phyloP scores from a whole-genome alignment of 2,329 filamentous ascomycete genomes.

The Fusarium staphyleae region DNA sequence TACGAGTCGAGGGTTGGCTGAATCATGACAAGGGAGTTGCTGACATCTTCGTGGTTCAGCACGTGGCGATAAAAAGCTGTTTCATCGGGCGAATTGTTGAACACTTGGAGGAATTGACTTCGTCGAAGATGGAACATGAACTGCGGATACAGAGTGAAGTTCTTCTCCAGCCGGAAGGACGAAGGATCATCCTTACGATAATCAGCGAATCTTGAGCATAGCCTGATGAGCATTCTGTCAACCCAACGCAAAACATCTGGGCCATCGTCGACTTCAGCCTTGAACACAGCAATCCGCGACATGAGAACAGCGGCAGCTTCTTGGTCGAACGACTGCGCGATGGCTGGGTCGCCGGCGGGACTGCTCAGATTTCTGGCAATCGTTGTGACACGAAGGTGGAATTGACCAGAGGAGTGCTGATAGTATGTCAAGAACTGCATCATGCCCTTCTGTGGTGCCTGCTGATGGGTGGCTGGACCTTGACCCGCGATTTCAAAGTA shows the following conservation, averaged over 20 bases:
- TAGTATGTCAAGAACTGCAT: constrained; percentile 99
- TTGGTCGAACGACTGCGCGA: constrained; percentile 97
- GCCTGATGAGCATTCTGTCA: constrained; percentile 94
- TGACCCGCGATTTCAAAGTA: constrained; percentile 99
- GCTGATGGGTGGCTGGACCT: constrained; percentile 84
- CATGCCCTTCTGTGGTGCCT: constrained; percentile 89
- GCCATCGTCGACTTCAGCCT: constrained; percentile 96
- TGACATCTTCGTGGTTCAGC: constrained; percentile 94
- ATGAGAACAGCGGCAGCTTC: constrained; percentile 97
- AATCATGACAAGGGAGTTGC: constrained; percentile 98
- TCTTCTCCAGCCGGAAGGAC: constrained; percentile 96
- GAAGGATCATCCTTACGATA: constrained; percentile 98
- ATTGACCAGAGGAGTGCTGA: constrained; percentile 95
- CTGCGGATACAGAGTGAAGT: constrained; percentile 97
- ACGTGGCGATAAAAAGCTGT: constrained; percentile 99
- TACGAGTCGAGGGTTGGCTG: constrained; percentile 98
- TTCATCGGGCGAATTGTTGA: constrained; percentile 99
- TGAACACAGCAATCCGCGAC: constrained; percentile 99
- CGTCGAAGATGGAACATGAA: constrained; percentile 99
- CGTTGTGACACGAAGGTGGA: constrained; percentile 94
- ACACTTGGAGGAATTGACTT: constrained; percentile 97
- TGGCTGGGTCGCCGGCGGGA: constrained; percentile 90
- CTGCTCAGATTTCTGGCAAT: constrained; percentile 90
- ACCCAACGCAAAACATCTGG: constrained; percentile 99
- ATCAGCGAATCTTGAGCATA: constrained; percentile 96